Base-by-base conservation (phyloP, 495 filamentous ascomycete genomes). In the Podospora appendiculata region DNA sequence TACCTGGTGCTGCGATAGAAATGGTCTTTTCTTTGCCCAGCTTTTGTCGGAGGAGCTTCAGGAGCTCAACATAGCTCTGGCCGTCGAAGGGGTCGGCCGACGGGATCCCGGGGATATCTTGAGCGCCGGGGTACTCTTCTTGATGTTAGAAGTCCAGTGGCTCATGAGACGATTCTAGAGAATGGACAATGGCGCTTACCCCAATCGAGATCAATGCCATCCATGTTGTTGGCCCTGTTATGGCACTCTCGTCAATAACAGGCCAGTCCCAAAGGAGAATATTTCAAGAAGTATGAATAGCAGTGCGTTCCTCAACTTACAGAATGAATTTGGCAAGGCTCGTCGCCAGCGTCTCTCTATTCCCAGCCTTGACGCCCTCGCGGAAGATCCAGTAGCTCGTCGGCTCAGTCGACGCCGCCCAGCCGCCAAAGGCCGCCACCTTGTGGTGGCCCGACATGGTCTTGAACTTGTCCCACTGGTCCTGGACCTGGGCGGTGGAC, bases 201-300 rank as follows among this genome's bases (percentile, higher is more conserved):
- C 70, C 70, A 73, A 53, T 73, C 70, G 32, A 70, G 38, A 51
- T 73, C 64, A 12, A 65, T 43, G 5, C 69, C 67, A 45, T 73
- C 72, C 0, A 75, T 52, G 32, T 46, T 43, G 18, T 70, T 17
- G 2, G 61, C 41, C 0, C 60, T 51, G 16, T n/a, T n/a, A n/a
- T n/a, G n/a, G n/a, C n/a, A n/a, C n/a, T n/a, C n/a, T n/a, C n/a
- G n/a, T n/a, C n/a, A n/a, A n/a, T n/a, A n/a, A n/a, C n/a, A n/a
- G n/a, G n/a, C n/a, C n/a, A n/a, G n/a, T n/a, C n/a, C n/a, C n/a
- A n/a, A n/a, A n/a, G n/a, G n/a, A n/a, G n/a, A n/a, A n/a, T n/a
- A n/a, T n/a, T n/a, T n/a, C n/a, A n/a, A n/a, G n/a, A n/a, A n/a
- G n/a, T n/a, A n/a, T n/a, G n/a, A n/a, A n/a, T n/a, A n/a, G n/a